Evolutionary conservation across 208 protist genomes (phyloP).

Genomic region (Leishmania amazonensis): DNA sequence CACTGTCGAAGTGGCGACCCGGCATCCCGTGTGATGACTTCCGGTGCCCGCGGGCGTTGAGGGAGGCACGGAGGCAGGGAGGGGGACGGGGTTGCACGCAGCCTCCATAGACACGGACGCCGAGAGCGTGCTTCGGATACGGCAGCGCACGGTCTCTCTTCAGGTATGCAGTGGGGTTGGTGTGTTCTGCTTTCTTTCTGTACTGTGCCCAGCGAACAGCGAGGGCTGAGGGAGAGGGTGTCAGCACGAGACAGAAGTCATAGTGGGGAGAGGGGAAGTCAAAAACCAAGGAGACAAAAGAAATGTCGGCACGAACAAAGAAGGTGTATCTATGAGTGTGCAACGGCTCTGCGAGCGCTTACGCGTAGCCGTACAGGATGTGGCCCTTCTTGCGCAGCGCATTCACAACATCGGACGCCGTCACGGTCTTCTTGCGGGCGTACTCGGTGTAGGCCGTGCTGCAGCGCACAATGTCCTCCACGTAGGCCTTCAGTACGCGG

Average conservation of each 20-base stretch:
- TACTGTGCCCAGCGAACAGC: not conserved
- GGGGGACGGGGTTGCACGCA: not conserved
- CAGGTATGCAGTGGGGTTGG: not conserved
- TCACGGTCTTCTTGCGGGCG: conserved; percentile 82
- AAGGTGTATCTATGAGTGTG: conserved; percentile 5
- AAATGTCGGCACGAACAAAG: not conserved
- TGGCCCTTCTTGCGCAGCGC: conserved; percentile 88
- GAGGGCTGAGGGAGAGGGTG: not conserved
- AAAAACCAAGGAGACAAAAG: not conserved
- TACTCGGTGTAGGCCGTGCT: conserved; percentile 88
- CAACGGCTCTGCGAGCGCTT: not conserved
- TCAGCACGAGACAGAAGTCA: not conserved
- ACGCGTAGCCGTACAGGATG: conserved; percentile 92
- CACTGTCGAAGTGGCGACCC: not conserved
- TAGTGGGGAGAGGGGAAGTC: not conserved
- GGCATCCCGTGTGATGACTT: not conserved
- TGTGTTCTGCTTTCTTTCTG: not conserved
- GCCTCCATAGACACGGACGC: not conserved
- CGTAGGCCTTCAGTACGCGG: conserved; percentile 81
- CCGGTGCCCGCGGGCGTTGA: not conserved
- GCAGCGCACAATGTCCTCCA: conserved; percentile 84
- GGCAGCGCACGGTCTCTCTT: not conserved
- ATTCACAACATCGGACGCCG: conserved; percentile 85
- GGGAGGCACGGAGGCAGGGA: too few species aligned
- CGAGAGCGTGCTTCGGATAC: not conserved